phyloP scores from a whole-genome alignment of 2,329 filamentous ascomycete species.

The Fusarium austroafricanum region DNA sequence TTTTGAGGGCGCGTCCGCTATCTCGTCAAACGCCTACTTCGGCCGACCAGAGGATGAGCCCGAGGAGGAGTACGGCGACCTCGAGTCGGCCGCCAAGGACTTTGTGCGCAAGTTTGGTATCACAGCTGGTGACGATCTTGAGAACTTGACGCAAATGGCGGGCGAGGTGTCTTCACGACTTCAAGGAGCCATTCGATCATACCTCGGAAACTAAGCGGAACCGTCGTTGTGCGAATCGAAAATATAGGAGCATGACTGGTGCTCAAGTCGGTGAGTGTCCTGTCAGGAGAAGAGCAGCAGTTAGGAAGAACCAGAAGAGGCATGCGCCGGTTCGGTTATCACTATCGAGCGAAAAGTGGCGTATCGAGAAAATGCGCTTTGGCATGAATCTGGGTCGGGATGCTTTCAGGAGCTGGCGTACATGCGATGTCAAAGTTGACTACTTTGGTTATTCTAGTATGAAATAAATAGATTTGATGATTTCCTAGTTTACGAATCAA shows the following conservation, averaged over 20 bases:
- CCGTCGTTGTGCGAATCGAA: neutral
- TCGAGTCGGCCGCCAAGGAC: conserved; percentile 94
- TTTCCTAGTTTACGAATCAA: conserved; percentile 31
- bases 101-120: conserved; percentile 96
- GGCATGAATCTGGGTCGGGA: conserved; percentile 40
- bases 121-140: conserved; percentile 93
- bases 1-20: conserved; percentile 91
- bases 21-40: conserved; percentile 98
- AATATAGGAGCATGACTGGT: conserved; percentile 14
- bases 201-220: conserved; percentile 66
- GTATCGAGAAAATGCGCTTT: conserved; percentile 20
- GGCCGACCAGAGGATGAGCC: conserved; percentile 88
- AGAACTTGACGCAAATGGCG: conserved; percentile 84
- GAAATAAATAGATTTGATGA: conserved; percentile 47
- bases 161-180: conserved; percentile 88
- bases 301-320: conserved; percentile 12
- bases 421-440: conserved; percentile 47
- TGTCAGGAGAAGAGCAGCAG: conserved; percentile 28
- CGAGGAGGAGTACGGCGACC: conserved; percentile 85
- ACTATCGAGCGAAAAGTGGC: conserved; percentile 23
- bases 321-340: conserved; percentile 24
- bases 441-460: conserved; percentile 49
- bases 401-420: conserved; percentile 49
- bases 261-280: conserved; percentile 12
- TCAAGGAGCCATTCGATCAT: conserved; percentile 78